A percentile compares a stretch with the other conserved stretches of the same genome.
These are phyloP conservation scores for Stemphylium lycopersici DNA, from an alignment of 2,329 filamentous ascomycete species.

Conservation along the genomic window DNA sequence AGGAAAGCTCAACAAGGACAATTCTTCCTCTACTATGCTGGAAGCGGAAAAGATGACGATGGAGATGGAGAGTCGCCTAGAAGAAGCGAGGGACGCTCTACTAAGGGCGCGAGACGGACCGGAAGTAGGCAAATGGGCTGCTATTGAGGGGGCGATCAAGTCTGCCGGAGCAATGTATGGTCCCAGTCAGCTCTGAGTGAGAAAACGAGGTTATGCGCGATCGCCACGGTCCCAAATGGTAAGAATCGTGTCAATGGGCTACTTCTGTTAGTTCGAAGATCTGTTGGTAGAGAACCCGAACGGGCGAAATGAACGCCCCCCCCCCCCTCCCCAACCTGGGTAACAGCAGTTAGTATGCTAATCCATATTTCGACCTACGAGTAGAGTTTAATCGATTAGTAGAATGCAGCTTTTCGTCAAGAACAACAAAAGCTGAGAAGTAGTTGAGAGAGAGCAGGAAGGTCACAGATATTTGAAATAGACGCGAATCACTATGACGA, in stretches of 20 bases:
- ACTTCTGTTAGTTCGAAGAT: too few species aligned
- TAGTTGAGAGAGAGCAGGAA: too few species aligned
- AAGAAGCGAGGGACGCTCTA: conserved; percentile 4
- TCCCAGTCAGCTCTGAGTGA: not conserved
- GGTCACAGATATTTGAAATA: too few species aligned
- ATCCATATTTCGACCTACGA: too few species aligned
- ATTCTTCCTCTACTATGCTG: conserved; percentile 3
- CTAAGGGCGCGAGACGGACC: not conserved
- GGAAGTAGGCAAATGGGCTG: not conserved
- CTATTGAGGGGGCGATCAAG: not conserved
- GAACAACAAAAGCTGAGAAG: too few species aligned
- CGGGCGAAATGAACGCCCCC: too few species aligned
- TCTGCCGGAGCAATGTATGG: not conserved
- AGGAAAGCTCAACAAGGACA: not conserved
- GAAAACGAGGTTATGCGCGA: not conserved
- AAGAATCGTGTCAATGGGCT: not conserved
- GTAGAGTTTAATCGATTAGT: too few species aligned
- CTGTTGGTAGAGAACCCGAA: too few species aligned
- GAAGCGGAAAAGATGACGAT: conserved; percentile 9
- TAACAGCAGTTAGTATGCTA: too few species aligned
- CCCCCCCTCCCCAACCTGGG: too few species aligned
- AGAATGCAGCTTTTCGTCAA: too few species aligned
- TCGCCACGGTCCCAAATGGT: not conserved
- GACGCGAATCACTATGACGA: too few species aligned
- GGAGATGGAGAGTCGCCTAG: conserved; percentile 8